A percentile compares a stretch with the other conserved stretches of the same genome.
Evolutionary conservation across 345 rosid species (phyloP).

Genomic region (Zanthoxylum bungeanum): DNA sequence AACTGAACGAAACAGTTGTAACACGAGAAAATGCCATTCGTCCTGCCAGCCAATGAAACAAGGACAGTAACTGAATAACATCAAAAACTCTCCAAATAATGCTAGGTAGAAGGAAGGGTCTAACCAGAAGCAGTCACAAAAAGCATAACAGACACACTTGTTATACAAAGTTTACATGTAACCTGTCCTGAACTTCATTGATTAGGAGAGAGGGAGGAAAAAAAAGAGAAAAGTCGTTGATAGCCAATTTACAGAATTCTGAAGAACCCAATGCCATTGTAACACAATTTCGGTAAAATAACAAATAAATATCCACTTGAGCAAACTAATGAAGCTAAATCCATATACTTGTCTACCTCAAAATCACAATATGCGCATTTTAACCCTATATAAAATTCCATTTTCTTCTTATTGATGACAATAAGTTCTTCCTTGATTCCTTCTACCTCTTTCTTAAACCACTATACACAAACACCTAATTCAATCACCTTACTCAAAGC

Average conservation of each 20-base stretch:
- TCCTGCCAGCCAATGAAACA: background rate
- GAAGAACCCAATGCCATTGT: too few species aligned
- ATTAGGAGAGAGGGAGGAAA: background rate
- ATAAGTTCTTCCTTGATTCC: background rate
- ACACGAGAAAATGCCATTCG: background rate
- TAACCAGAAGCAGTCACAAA: background rate
- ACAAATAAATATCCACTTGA: background rate
- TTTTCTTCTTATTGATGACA: background rate
- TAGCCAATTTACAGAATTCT: too few species aligned
- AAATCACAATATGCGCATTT: too few species aligned
- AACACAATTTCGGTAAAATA: background rate
- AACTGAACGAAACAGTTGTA: background rate
- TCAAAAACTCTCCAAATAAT: background rate
- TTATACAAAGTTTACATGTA: background rate
- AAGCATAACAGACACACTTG: background rate
- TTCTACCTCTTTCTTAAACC: background rate
- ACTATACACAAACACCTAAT: background rate
- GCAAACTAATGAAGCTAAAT: background rate
- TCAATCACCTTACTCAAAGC: constrained; percentile 6
- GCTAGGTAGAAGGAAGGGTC: background rate
- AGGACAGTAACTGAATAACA: background rate
- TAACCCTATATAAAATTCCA: background rate
- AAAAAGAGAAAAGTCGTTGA: background rate
- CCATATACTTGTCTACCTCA: too few species aligned
- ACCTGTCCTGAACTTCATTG: background rate